Percentiles rank a stretch among this genome's conserved stretches.
Evolutionary conservation across 345 rosid species (phyloP).

Genomic region (Citrus medica): DNA sequence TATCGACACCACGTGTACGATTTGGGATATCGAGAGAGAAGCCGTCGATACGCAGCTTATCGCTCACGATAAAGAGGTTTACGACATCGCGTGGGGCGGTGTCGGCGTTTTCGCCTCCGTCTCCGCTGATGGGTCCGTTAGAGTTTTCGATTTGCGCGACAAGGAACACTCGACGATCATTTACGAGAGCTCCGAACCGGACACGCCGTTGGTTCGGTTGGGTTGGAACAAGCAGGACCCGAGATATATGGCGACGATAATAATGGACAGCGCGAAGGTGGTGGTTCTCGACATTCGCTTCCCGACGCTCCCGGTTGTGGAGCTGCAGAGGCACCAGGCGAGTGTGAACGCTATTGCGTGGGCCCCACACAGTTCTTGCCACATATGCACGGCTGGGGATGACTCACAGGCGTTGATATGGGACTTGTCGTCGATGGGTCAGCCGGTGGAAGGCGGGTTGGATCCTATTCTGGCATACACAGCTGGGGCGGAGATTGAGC

Average conservation of each 20-base stretch:
- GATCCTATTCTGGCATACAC: constrained; percentile 95
- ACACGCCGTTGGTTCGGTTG: constrained; percentile 79
- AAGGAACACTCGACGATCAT: constrained; percentile 92
- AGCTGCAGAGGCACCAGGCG: constrained; percentile 87
- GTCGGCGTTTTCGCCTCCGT: constrained; percentile 92
- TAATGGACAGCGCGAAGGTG: constrained; percentile 93
- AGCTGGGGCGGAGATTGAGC: constrained; percentile 96
- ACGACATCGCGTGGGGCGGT: constrained; percentile 98
- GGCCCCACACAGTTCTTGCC: constrained; percentile 99
- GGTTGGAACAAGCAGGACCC: constrained; percentile 99
- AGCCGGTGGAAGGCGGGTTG: constrained; percentile 92
- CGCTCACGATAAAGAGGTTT: constrained; percentile 96
- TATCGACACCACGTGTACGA: constrained; percentile 90
- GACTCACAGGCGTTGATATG: constrained; percentile 96
- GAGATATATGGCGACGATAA: constrained; percentile 92
- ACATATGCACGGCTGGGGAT: constrained; percentile 95
- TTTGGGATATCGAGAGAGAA: constrained; percentile 92
- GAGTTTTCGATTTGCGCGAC: constrained; percentile 85
- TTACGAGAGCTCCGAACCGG: constrained; percentile 93
- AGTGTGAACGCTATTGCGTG: constrained; percentile 93
- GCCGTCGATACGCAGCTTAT: constrained; percentile 92
- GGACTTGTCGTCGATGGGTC: constrained; percentile 94
- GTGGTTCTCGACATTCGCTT: constrained; percentile 91
- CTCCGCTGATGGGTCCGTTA: constrained; percentile 87
- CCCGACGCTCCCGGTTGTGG: constrained; percentile 89